These are phyloP conservation scores for Jatropha multifida DNA, from an alignment of 441 rosid genomes.

Conservation along the genomic window DNA sequence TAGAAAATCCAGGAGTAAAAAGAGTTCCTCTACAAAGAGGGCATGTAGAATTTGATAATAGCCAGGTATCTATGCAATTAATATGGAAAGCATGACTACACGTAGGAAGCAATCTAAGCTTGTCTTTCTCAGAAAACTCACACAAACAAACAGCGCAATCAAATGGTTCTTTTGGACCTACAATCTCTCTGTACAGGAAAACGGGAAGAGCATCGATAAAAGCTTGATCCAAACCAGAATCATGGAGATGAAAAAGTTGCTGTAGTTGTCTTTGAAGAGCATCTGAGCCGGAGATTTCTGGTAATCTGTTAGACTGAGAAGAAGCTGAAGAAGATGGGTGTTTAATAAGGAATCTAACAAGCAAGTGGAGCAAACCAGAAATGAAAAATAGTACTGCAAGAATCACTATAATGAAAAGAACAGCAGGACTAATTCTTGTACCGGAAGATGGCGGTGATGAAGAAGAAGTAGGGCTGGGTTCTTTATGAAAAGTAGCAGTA, in stretches of 20 bases:
- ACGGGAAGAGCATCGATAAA: constrained; percentile 66
- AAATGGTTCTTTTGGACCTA: constrained; percentile 60
- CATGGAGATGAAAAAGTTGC: constrained; percentile 67
- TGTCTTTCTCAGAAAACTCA: constrained; percentile 59
- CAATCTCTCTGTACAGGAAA: constrained; percentile 53
- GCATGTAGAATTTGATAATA: constrained; percentile 72
- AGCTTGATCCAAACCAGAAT: constrained; percentile 71
- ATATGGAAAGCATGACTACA: constrained; percentile 81
- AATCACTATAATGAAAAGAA: constrained; percentile 66
- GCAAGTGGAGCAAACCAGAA: constrained; percentile 76
- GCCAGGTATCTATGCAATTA: constrained; percentile 73
- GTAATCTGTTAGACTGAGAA: constrained; percentile 42
- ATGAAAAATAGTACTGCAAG: constrained; percentile 71
- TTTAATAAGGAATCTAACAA: constrained; percentile 74
- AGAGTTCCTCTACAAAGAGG: constrained; percentile 72
- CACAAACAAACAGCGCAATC: constrained; percentile 76
- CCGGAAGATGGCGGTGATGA: constrained; percentile 46
- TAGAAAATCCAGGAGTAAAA: constrained; percentile 32
- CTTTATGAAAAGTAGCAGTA: constrained; percentile 42
- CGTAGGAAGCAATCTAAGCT: constrained; percentile 63
- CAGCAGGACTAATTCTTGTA: constrained; percentile 64
- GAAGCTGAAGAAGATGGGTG: constrained; percentile 58
- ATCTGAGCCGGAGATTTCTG: constrained; percentile 40
- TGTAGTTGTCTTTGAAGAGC: constrained; percentile 72
- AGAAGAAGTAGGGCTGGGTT: constrained; percentile 38